Evolutionary conservation across 1,284 basidiomycete species (phyloP).

Genomic region (Austroboletus niveus): DNA sequence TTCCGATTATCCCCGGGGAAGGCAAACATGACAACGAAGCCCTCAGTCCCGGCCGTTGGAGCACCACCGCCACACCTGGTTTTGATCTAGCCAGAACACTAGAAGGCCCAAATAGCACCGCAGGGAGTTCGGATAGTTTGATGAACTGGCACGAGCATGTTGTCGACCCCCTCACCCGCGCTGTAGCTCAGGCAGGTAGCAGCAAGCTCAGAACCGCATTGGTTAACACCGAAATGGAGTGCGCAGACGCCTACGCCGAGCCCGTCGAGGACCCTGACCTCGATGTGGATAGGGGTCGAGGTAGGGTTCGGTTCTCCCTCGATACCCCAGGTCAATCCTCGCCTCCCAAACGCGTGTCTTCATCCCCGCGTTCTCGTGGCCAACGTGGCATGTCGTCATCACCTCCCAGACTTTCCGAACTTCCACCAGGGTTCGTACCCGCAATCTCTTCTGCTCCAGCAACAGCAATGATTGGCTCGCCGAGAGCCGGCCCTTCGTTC

Average conservation of each 20-base stretch:
- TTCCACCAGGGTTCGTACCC: constrained; percentile 28
- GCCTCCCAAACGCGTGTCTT: constrained; percentile 12
- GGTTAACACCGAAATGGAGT: constrained; percentile 33
- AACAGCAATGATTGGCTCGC: constrained; percentile 10
- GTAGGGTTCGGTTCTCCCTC: constrained; percentile 16
- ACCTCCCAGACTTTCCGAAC: constrained; percentile 15
- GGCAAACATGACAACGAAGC: constrained; percentile 32
- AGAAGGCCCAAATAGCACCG: constrained; percentile 3
- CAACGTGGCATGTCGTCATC: constrained; percentile 8
- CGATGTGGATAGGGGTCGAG: constrained; percentile 2
- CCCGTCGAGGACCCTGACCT: constrained; percentile 16
- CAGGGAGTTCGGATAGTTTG: constrained; percentile 18
- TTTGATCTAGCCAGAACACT: constrained; percentile 23
- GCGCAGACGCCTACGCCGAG: constrained; percentile 19
- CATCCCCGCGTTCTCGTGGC: constrained; percentile 12
- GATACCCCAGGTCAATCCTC: constrained; percentile 5
- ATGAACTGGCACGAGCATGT: constrained; percentile 25
- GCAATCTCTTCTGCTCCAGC: constrained; percentile 4
- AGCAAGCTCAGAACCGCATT: constrained; percentile 20
- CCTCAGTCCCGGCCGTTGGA: constrained; percentile 57
- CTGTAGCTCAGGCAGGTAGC: neutral
- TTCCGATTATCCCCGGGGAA: constrained; percentile 12
- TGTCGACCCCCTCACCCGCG: constrained; percentile 18
- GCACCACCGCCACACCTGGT: constrained; percentile 64
- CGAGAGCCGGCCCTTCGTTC: constrained; percentile 10